These are phyloP conservation scores for Suhomyces yuchorum DNA, from an alignment of 1,139 yeast species.

Conservation along the genomic window DNA sequence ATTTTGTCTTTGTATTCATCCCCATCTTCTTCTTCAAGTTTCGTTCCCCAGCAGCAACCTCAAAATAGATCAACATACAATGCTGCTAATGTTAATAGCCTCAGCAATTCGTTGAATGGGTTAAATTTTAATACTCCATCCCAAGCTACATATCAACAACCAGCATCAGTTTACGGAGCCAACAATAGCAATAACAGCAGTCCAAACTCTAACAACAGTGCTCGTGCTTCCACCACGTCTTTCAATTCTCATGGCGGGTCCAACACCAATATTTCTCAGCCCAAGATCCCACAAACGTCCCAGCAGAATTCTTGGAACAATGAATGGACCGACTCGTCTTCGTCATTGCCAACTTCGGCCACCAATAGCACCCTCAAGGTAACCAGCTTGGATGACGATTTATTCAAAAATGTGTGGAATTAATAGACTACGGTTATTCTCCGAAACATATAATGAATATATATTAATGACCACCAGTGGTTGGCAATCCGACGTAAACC, in stretches of 20 bases:
- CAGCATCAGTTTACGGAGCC: slow-evolving; percentile 1
- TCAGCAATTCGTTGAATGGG: slow-evolving; percentile 39
- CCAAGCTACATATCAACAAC: slow-evolving; percentile 1
- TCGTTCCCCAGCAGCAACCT: slow-evolving; percentile 28
- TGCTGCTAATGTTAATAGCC: slow-evolving; percentile 21
- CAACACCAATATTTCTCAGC: slow-evolving; percentile 1
- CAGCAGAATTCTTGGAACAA: slow-evolving; percentile 29
- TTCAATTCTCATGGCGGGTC: slow-evolving; percentile 9
- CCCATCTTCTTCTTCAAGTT: slow-evolving; percentile 50
- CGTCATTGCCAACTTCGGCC: slow-evolving; percentile 11
- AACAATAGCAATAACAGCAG: not conserved
- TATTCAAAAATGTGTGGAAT: slow-evolving; percentile 43
- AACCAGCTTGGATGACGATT: slow-evolving; percentile 41
- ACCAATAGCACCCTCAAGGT: slow-evolving; percentile 4
- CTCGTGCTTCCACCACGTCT: slow-evolving; percentile 10
- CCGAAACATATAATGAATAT: not conserved
- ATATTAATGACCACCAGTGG: slow-evolving; percentile 69
- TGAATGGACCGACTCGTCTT: slow-evolving; percentile 39
- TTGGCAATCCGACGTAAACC: slow-evolving; percentile 87
- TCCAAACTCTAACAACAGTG: slow-evolving; percentile 7
- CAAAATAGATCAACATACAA: slow-evolving; percentile 10
- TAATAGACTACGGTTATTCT: not conserved
- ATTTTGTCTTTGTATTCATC: slow-evolving; percentile 86
- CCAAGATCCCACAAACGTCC: not conserved
- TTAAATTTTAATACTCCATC: slow-evolving; percentile 28